phyloP scores from a whole-genome alignment of 202 grass and related monocot species.

The Digitaria exilis region DNA sequence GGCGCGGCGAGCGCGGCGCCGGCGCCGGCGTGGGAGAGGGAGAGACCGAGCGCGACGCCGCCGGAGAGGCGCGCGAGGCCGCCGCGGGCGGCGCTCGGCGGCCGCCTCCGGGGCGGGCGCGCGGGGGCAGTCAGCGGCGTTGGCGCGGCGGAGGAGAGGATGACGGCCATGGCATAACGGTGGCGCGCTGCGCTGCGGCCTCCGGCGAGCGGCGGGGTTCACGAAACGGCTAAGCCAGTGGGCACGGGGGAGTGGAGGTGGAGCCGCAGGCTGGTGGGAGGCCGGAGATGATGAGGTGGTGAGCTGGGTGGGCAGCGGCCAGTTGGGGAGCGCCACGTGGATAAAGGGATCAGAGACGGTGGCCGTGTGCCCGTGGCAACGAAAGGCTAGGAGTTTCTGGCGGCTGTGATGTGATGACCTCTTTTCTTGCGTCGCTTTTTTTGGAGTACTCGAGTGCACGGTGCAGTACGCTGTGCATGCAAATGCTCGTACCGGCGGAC shows the following conservation, averaged over 20 bases:
- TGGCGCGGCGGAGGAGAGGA: slow-evolving; percentile 59
- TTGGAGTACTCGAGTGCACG: background rate
- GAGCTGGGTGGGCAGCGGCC: slow-evolving; percentile 24
- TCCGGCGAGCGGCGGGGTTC: slow-evolving; percentile 29
- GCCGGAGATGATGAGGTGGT: slow-evolving; percentile 32
- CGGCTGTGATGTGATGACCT: slow-evolving; percentile 22
- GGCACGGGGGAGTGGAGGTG: background rate
- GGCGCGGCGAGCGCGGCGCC: slow-evolving; percentile 57
- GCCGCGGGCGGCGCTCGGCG: background rate
- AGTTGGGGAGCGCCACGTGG: slow-evolving; percentile 46
- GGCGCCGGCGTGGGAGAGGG: background rate
- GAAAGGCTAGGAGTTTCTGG: slow-evolving; percentile 31
- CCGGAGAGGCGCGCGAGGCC: slow-evolving; percentile 54
- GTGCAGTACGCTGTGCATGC: background rate
- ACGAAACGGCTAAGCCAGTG: background rate
- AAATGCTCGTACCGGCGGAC: background rate
- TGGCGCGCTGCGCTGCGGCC: background rate
- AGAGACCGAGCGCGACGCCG: slow-evolving; percentile 42
- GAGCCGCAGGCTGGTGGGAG: background rate
- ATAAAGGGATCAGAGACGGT: slow-evolving; percentile 46
- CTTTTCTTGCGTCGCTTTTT: slow-evolving; percentile 11
- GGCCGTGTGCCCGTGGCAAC: slow-evolving; percentile 13
- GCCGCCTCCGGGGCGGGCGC: slow-evolving; percentile 8
- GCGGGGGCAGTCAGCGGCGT: slow-evolving; percentile 15
- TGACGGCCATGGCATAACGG: slow-evolving; percentile 90